Evolutionary conservation across 345 rosid genomes (phyloP).

Genomic region (Zanthoxylum bungeanum): DNA sequence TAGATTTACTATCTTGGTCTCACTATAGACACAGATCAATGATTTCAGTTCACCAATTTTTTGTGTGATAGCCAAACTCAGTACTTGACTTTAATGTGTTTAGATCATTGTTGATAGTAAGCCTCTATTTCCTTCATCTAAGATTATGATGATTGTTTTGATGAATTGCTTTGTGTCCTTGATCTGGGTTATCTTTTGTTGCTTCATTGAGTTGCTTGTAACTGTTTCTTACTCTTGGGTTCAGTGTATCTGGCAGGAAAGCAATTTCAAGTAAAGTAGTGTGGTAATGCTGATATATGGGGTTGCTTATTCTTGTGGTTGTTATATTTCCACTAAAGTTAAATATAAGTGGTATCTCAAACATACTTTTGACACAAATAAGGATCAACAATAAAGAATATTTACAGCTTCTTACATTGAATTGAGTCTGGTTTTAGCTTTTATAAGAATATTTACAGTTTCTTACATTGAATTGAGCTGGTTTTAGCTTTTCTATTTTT

Average conservation of each 20-base stretch:
- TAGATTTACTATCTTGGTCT: constrained; percentile 10
- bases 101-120: constrained; percentile 3
- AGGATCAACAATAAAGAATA: background rate
- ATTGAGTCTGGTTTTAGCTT: background rate
- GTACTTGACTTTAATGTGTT: background rate
- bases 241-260: background rate
- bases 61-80: background rate
- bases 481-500: background rate
- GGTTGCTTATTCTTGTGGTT: background rate
- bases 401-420: background rate
- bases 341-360: background rate
- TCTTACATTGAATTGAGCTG: background rate
- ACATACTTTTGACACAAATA: background rate
- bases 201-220: background rate
- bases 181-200: constrained; percentile 15
- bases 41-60: constrained; percentile 5
- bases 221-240: background rate
- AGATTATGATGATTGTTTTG: background rate
- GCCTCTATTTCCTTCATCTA: constrained; percentile 2
- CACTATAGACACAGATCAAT: constrained; percentile 34
- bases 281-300: background rate
- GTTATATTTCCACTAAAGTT: background rate
- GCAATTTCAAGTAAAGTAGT: background rate
- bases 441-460: background rate
- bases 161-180: constrained; percentile 10